Percentiles rank a stretch among this genome's conserved stretches.
These are phyloP conservation scores for Nicotiana paniculata DNA, from an alignment of 257 asterid species.

Conservation along the genomic window DNA sequence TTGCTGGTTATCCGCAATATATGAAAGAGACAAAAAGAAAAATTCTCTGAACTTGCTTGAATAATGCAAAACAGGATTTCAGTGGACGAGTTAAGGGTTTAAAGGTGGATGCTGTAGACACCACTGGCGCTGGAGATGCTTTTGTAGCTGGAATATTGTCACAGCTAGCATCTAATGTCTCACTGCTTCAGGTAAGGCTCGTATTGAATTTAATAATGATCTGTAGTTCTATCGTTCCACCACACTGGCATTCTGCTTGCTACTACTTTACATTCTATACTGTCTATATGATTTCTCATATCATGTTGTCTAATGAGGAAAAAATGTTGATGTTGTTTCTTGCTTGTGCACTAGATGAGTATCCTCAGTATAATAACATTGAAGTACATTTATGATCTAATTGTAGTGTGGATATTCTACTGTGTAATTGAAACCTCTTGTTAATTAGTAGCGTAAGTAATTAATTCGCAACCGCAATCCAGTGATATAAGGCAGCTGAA, in stretches of 20 bases:
- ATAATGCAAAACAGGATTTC: slow-evolving; percentile 51
- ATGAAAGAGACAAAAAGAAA: background rate
- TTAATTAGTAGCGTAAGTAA: background rate
- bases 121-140: slow-evolving; percentile 99
- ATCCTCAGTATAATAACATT: background rate
- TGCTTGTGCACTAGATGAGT: background rate
- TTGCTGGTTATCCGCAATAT: background rate
- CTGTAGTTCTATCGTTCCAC: background rate
- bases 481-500: background rate
- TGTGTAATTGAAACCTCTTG: background rate
- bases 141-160: slow-evolving; percentile 93
- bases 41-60: background rate
- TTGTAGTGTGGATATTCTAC: background rate
- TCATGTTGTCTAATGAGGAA: background rate
- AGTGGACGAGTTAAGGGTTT: slow-evolving; percentile 86
- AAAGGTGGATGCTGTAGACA: slow-evolving; percentile 76
- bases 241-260: background rate
- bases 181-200: slow-evolving; percentile 58
- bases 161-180: slow-evolving; percentile 67
- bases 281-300: background rate
- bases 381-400: background rate
- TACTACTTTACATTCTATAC: background rate
- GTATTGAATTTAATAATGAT: background rate
- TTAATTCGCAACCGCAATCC: background rate
- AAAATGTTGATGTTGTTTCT: background rate